Conservation (phyloP, 2,329 filamentous ascomycete species). For the Sporothrix phasma region DNA sequence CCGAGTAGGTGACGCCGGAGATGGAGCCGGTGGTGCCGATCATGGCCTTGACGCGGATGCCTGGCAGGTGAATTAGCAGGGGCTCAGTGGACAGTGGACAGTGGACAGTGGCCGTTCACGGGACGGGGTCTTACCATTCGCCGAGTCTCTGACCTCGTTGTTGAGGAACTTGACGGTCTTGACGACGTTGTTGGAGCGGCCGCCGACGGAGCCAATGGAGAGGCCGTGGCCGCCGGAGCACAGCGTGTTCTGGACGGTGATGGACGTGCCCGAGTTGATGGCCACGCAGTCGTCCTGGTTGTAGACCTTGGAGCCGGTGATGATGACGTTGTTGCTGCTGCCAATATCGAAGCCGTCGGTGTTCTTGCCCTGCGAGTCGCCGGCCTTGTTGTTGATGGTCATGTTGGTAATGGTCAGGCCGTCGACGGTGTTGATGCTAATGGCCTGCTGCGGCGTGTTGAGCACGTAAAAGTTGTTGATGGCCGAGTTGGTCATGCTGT, state of each 20-base stretch:
- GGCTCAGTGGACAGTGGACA: no score
- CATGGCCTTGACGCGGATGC: constrained; percentile 48
- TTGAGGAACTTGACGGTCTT: constrained; percentile 37
- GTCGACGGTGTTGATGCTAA: constrained; percentile 31
- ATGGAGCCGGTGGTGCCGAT: constrained; percentile 42
- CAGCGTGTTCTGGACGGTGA: constrained; percentile 32
- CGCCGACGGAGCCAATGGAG: constrained; percentile 35
- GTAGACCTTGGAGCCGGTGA: constrained; percentile 42
- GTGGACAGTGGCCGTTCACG: no score
- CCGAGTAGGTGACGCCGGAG: constrained; percentile 40
- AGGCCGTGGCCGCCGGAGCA: constrained; percentile 48
- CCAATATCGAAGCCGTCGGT: constrained; percentile 52
- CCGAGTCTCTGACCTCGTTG: constrained; percentile 13
- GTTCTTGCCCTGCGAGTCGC: constrained; percentile 44
- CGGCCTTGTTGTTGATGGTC: constrained; percentile 31
- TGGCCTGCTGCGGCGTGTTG: constrained; percentile 34
- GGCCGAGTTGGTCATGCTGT: constrained; percentile 39
- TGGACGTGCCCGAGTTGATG: constrained; percentile 31
- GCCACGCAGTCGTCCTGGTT: constrained; percentile 56
- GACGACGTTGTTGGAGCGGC: constrained; percentile 44
- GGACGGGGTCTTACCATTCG: constrained; percentile 6
- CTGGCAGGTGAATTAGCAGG: no score
- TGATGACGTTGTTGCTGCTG: constrained; percentile 37
- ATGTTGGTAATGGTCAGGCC: constrained; percentile 28
- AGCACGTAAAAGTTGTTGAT: constrained; percentile 35